These are phyloP conservation scores for Colletotrichum musicola DNA, from an alignment of 2,329 filamentous ascomycete genomes.

Conservation along the genomic window DNA sequence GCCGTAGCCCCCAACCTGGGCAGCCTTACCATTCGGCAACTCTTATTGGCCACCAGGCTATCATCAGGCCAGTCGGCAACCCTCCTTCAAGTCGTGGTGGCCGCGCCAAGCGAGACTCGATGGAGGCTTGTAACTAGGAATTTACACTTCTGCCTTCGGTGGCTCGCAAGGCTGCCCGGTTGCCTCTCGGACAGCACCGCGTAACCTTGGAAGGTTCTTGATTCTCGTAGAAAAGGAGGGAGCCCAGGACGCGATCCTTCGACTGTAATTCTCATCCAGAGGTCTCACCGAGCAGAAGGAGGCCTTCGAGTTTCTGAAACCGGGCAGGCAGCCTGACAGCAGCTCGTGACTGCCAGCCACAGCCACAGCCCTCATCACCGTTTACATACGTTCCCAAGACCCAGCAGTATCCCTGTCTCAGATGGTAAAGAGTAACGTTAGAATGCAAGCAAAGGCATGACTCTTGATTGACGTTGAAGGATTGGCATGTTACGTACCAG, in stretches of 20 bases:
- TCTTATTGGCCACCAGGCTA: neutral
- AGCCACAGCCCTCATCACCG: no score
- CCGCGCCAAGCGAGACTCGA: neutral
- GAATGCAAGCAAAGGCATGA: no score
- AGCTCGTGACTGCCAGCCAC: no score
- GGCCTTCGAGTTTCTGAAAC: no score
- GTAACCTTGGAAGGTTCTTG: neutral
- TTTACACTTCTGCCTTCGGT: neutral
- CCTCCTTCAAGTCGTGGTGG: neutral
- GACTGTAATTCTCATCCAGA: neutral
- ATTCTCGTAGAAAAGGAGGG: no score
- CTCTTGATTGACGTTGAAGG: no score
- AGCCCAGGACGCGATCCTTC: neutral
- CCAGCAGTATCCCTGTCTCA: no score
- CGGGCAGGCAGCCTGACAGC: no score
- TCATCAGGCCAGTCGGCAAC: neutral
- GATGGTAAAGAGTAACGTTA: no score
- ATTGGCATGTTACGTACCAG: no score
- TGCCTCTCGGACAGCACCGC: neutral
- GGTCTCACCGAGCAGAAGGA: no score
- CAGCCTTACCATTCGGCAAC: neutral
- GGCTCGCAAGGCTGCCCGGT: neutral
- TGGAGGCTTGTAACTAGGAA: neutral
- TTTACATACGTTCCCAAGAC: no score
- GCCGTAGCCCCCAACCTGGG: neutral